Evolutionary conservation across 371 early-diverging fungal genomes (phyloP), one percentile per base, ranked within the genome.

Genomic region (Capniomyces stellatus): DNA sequence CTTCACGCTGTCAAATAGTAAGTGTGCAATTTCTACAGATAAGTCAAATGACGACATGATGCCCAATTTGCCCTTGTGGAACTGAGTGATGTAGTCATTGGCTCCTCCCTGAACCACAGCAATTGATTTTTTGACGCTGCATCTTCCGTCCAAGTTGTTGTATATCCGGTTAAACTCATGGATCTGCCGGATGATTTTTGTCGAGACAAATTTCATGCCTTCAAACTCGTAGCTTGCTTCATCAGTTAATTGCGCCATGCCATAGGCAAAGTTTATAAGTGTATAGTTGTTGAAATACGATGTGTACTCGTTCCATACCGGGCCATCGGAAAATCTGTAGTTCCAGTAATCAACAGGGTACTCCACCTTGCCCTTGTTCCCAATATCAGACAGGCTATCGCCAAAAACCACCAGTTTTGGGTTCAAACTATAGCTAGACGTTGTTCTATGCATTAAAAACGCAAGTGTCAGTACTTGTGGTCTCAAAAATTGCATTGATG

Each of bases 311-410:
- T 70, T 41, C 75, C 75, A 80, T 24, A 74, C 66, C 29, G 75
- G 75, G n/a, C 75, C 74, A 58, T 80, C 75, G 4, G 63, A 58
- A 51, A 60, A 72, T 27, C 77, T 72, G 1, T 75, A 76, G 13
- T 67, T 50, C 50, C 56, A 75, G 63, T 71, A 75, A 1, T 64
- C 55, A 3, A n/a, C 28, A 0, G 41, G 0, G 24, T 29, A 15
- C 0, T 41, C 23, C 18, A 54, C 39, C 1, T 39, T 51, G 0
- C 51, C 53, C 1, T 52, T 29, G 30, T 68, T 68, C 31, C 67
- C 67, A 10, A 47, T 56, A 51, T 68, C 69, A 2, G 61, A 61
- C 18, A 68, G 51, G 29, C 58, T 57, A 55, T 68, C 64, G 21
- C 69, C 69, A 44, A 68, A 64, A 8, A 68, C 43, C 51, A 68